Percentiles rank a stretch among this genome's conserved stretches.
Conservation (phyloP, 306 rosid genomes). For the Alnus rubra region DNA sequence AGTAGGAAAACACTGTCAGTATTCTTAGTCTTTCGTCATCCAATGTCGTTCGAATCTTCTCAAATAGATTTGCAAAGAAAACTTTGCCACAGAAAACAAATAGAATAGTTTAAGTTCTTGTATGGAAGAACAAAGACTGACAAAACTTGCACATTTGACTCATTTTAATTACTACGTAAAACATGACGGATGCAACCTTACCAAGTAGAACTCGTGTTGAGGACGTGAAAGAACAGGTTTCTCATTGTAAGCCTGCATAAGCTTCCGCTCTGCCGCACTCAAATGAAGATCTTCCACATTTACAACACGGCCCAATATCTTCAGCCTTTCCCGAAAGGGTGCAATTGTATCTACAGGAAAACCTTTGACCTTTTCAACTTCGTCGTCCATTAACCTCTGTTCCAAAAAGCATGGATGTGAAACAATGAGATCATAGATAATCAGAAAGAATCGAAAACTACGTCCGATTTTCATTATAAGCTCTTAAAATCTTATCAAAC, state of each 20-base stretch:
- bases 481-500: not conserved
- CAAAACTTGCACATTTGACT: not conserved
- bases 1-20: not conserved
- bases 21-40: not conserved
- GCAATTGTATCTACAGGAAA: conserved; percentile 71
- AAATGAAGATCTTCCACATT: conserved; percentile 85
- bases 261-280: conserved; percentile 79
- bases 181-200: conserved; percentile 31
- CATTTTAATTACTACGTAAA: not conserved
- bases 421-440: conserved; percentile 2
- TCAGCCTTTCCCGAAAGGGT: conserved; percentile 87
- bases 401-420: conserved; percentile 18
- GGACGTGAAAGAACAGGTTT: conserved; percentile 99
- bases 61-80: not conserved
- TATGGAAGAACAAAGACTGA: not conserved
- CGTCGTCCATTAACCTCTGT: conserved; percentile 84
- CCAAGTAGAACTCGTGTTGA: conserved; percentile 86
- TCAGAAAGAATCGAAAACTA: not conserved
- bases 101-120: not conserved
- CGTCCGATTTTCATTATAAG: not conserved
- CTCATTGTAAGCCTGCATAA: conserved; percentile 98
- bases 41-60: not conserved
- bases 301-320: conserved; percentile 87
- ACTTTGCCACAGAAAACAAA: not conserved
- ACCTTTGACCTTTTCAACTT: conserved; percentile 92